Base-by-base conservation (phyloP, 202 grass and related monocot genomes). In the Panicum hallii region DNA sequence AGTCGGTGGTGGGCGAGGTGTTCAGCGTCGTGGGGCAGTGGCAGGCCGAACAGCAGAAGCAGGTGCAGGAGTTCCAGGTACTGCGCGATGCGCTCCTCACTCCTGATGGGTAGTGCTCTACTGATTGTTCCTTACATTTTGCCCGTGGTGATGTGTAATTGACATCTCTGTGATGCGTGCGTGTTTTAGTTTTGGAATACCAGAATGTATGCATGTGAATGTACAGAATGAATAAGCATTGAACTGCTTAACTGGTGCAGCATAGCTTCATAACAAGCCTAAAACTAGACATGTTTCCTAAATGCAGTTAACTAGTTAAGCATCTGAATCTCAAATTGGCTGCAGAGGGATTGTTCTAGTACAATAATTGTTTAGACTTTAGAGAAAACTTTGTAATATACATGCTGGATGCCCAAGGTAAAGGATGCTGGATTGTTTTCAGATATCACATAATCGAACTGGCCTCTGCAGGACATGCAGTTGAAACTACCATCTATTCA, bases 11-110 rank as follows among this genome's bases (percentile, higher is more conserved):
- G 20, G 96, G 93, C 54, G 96, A 99, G 83, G 70, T 90, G 67
- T 92, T 99, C 66, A 96, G 96, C 77, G 88, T 99, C 68, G 75
- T 99, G n/a, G 93, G 93, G 69, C 91, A 90, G 83, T 99, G 93
- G 93, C 93, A 99, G 85, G 86, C 97, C 68, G 90, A 96, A 72
- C 97, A 96, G 68, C 91, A 99, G 91, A 99, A 96, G 82, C 90
- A 94, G 82, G 86, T 91, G 62, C 86, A 89, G 67, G 93, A 94
- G 36, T 99, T 99, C 77, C 88, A 96, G 96, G 93, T 99, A 58
- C 75, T 36, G 73, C 40, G 7, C 30, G 32, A 40, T 4, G 2
- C 67, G 1, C 11, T 38, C 28, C 17, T 66, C 47, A 13, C 52
- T 69, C 44, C 64, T 16, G 49, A 48, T 64, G 36, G 9, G 20